phyloP scores from a whole-genome alignment of 768 basidiomycete species.

The Suillus americanus region DNA sequence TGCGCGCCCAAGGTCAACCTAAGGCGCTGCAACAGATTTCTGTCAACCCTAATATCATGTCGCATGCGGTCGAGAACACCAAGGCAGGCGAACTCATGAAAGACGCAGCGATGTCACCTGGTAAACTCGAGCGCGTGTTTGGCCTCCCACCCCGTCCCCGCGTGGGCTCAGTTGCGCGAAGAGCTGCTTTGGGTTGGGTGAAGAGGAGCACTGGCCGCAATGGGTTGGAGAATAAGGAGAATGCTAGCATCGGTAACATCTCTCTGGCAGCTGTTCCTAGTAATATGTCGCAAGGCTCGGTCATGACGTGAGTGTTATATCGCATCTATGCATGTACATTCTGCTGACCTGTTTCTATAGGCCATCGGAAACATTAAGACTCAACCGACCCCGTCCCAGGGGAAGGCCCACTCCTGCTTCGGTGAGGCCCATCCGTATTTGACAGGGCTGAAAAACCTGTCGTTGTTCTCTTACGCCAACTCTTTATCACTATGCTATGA shows the following conservation, averaged over 20 bases:
- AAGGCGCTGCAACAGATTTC: conserved; percentile 43
- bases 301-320: conserved; percentile 59
- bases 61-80: conserved; percentile 38
- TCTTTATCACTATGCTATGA: background rate
- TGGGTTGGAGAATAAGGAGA: conserved; percentile 56
- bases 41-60: conserved; percentile 41
- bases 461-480: background rate
- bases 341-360: conserved; percentile 22
- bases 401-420: conserved; percentile 40
- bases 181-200: conserved; percentile 61
- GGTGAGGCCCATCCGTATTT: conserved; percentile 26
- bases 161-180: conserved; percentile 53
- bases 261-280: conserved; percentile 1
- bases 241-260: conserved; percentile 13
- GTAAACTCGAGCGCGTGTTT: conserved; percentile 29
- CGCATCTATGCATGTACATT: background rate
- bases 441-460: conserved; percentile 8
- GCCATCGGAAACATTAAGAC: conserved; percentile 40
- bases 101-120: conserved; percentile 24
- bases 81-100: conserved; percentile 31
- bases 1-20: conserved; percentile 20
- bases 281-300: conserved; percentile 33
- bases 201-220: conserved; percentile 58
- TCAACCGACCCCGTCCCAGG: conserved; percentile 46
- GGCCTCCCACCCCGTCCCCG: conserved; percentile 42